These are phyloP conservation scores for Fusarium albosuccineum DNA, from an alignment of 2,329 filamentous ascomycete genomes.

Conservation along the genomic window DNA sequence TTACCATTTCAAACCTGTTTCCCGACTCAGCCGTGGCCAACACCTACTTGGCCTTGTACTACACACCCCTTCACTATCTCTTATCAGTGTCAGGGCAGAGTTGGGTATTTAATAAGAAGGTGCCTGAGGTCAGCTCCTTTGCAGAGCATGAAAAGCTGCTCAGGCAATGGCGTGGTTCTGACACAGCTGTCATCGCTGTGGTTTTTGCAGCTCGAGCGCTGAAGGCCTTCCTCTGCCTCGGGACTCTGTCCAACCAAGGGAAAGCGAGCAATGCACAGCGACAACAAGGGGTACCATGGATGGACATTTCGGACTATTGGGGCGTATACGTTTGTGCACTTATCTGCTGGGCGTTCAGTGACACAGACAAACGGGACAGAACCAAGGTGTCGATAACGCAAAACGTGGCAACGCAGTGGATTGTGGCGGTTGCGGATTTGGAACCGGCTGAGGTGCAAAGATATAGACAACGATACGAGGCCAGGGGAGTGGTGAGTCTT, in stretches of 20 bases:
- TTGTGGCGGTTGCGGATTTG: conserved; percentile 57
- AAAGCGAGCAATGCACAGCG: conserved; percentile 14
- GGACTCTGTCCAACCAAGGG: conserved; percentile 2
- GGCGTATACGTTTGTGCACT: conserved; percentile 68
- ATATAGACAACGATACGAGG: conserved; percentile 57
- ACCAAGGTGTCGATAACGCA: conserved; percentile 39
- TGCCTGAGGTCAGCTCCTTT: conserved; percentile 59
- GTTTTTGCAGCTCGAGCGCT: conserved; percentile 66
- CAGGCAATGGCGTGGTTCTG: conserved; percentile 60
- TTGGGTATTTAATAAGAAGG: conserved; percentile 69
- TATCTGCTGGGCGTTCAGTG: conserved; percentile 70
- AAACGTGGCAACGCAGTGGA: conserved; percentile 53
- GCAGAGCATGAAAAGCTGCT: conserved; percentile 62
- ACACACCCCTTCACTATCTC: conserved; percentile 70
- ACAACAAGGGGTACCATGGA: conserved; percentile 38
- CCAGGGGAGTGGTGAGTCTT: conserved; percentile 61
- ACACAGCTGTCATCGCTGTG: conserved; percentile 60
- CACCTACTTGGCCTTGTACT: conserved; percentile 68
- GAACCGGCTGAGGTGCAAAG: conserved; percentile 55
- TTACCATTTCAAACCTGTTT: conserved; percentile 58
- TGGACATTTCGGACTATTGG: conserved; percentile 66
- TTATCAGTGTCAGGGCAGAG: conserved; percentile 70
- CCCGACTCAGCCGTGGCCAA: conserved; percentile 60
- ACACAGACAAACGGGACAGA: conserved; percentile 45
- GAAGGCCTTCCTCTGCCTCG: conserved; percentile 57